phyloP scores from a whole-genome alignment of 495 filamentous ascomycete genomes.

The Hypoxylon fuscum region DNA sequence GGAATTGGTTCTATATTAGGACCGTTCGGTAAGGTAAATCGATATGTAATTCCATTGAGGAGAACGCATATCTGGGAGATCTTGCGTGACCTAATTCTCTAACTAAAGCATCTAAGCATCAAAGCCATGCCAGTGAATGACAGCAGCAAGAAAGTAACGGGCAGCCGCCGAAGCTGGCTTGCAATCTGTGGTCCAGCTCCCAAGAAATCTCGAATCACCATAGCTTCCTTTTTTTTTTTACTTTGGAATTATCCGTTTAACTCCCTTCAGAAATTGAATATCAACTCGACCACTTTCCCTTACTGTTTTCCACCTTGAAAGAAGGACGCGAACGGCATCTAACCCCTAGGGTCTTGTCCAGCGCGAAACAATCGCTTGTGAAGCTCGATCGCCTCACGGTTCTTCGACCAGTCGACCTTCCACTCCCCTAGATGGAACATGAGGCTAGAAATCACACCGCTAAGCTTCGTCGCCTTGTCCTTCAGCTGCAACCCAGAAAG shows the following conservation, averaged over 20 bases:
- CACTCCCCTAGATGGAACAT: not conserved
- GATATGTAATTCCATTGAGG: slow-evolving; percentile 13
- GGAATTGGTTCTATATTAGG: not conserved
- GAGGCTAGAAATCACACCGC: not conserved
- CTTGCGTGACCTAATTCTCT: slow-evolving; percentile 20
- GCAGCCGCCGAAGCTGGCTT: slow-evolving; percentile 8
- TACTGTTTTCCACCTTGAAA: not conserved
- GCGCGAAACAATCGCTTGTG: not conserved
- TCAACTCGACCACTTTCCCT: too few species aligned
- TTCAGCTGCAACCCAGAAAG: not conserved
- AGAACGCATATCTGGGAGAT: slow-evolving; percentile 15
- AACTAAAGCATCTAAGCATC: slow-evolving; percentile 5
- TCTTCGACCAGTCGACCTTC: slow-evolving; percentile 1
- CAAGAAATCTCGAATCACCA: slow-evolving; percentile 35
- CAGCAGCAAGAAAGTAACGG: slow-evolving; percentile 21
- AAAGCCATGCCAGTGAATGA: slow-evolving; percentile 8
- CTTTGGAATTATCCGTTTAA: not conserved
- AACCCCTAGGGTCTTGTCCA: not conserved
- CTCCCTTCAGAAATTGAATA: slow-evolving; percentile 4
- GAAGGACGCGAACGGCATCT: not conserved
- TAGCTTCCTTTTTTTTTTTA: not conserved
- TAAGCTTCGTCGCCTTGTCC: not conserved
- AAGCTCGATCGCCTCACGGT: not conserved
- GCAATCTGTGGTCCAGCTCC: slow-evolving; percentile 31
- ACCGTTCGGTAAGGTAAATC: not conserved